Percentiles rank a stretch among this genome's conserved stretches.
These are phyloP conservation scores for Solanum microdontum DNA, from an alignment of 257 asterid genomes.

Conservation along the genomic window DNA sequence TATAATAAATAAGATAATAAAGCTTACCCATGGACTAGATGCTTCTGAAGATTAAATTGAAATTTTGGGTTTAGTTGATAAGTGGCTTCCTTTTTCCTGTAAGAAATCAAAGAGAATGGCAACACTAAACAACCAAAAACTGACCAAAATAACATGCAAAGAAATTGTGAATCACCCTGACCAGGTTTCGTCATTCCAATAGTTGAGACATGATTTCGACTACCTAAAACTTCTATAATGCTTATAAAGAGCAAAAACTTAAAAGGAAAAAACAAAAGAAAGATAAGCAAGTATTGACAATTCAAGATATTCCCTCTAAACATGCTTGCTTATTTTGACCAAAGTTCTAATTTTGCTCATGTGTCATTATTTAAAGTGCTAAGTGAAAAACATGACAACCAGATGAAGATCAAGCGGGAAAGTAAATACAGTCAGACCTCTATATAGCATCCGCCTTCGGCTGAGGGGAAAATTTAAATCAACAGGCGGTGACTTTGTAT, in stretches of 20 bases:
- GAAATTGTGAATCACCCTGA: not conserved
- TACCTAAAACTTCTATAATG: not conserved
- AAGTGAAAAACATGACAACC: not conserved
- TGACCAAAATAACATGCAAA: not conserved
- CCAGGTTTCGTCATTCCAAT: not conserved
- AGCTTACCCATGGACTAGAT: conserved; percentile 70
- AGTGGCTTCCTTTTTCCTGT: conserved; percentile 77
- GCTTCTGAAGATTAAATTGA: conserved; percentile 79
- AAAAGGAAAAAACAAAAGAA: not conserved
- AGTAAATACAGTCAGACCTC: not conserved
- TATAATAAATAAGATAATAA: not conserved
- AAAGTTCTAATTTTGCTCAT: not conserved
- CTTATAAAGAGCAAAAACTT: not conserved
- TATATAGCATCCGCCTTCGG: not conserved
- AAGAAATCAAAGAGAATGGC: conserved; percentile 11
- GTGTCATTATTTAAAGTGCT: not conserved
- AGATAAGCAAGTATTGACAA: not conserved
- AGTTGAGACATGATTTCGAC: not conserved
- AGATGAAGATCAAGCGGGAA: not conserved
- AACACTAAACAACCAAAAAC: conserved; percentile 1
- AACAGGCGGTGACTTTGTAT: not conserved
- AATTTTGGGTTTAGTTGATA: conserved; percentile 60
- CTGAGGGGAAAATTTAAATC: not conserved
- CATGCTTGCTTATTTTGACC: not conserved
- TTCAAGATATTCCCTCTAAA: not conserved